A percentile compares a stretch with the other conserved stretches of the same genome.
Evolutionary conservation across 495 filamentous ascomycete species (phyloP).

Genomic region (Penicillium mononematosum): DNA sequence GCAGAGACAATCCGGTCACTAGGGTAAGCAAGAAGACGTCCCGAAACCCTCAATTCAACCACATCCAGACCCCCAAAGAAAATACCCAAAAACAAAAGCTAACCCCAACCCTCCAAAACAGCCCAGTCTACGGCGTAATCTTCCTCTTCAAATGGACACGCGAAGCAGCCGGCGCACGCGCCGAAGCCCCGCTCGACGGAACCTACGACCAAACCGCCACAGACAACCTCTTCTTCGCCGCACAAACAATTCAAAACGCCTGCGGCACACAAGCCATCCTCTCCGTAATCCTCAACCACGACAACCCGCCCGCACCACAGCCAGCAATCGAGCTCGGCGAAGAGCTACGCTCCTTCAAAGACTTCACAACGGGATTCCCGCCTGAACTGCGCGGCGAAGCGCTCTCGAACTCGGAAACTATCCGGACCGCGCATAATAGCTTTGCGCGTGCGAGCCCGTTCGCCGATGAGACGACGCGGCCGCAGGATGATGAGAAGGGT

Average conservation of each 20-base stretch:
- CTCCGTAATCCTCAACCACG: constrained; percentile 87
- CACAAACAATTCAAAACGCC: constrained; percentile 98
- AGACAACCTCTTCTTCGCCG: constrained; percentile 84
- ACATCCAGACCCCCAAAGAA: background rate
- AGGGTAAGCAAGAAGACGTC: constrained; percentile 32
- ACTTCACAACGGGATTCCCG: constrained; percentile 87
- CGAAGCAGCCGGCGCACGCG: constrained; percentile 59
- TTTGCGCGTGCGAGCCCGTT: constrained; percentile 89
- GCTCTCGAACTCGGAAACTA: constrained; percentile 70
- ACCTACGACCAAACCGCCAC: constrained; percentile 68
- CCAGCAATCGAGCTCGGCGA: constrained; percentile 48
- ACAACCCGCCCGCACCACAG: constrained; percentile 28
- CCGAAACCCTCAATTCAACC: constrained; percentile 5
- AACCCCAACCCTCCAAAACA: constrained; percentile 23
- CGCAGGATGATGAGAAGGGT: constrained; percentile 52
- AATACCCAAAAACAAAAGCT: no score
- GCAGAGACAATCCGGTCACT: constrained; percentile 72
- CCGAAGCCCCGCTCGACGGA: constrained; percentile 69
- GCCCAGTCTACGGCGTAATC: constrained; percentile 93
- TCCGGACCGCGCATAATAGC: constrained; percentile 89
- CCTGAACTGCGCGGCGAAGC: constrained; percentile 71
- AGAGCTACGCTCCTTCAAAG: constrained; percentile 74
- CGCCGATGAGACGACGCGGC: constrained; percentile 76
- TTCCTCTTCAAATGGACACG: constrained; percentile 99
- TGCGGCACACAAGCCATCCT: constrained; percentile 97